phyloP scores from a whole-genome alignment of 2,329 filamentous ascomycete genomes.

The Alternaria burnsii region DNA sequence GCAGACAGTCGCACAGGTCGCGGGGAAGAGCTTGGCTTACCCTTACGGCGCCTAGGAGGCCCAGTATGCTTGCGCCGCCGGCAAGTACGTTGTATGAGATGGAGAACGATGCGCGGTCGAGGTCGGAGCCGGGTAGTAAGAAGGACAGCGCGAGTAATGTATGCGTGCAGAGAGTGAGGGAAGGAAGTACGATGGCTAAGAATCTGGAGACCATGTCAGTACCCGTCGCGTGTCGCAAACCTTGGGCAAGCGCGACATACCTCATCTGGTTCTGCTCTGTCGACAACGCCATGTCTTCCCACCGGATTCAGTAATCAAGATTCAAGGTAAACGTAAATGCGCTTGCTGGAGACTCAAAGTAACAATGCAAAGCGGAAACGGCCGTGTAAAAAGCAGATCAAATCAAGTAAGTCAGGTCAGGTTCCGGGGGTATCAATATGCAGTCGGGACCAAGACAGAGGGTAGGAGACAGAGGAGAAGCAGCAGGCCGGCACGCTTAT shows the following conservation, averaged over 20 bases:
- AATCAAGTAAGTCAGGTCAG: slow-evolving; percentile 1
- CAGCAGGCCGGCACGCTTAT: neutral
- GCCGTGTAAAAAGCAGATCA: slow-evolving; percentile 5
- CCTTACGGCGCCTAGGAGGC: slow-evolving; percentile 55
- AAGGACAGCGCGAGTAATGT: slow-evolving; percentile 35
- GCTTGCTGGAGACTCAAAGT: neutral
- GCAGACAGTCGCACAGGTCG: neutral
- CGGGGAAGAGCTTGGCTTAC: slow-evolving; percentile 40
- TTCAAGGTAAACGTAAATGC: neutral
- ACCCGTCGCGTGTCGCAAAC: neutral
- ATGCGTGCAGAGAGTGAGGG: slow-evolving; percentile 39
- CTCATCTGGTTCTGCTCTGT: slow-evolving; percentile 18
- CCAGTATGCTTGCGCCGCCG: slow-evolving; percentile 51
- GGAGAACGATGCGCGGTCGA: slow-evolving; percentile 45
- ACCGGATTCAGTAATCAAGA: neutral
- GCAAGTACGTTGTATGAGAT: slow-evolving; percentile 53
- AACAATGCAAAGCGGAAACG: neutral
- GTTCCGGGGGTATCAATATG: slow-evolving; percentile 1
- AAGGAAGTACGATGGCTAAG: slow-evolving; percentile 39
- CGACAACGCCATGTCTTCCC: slow-evolving; percentile 5
- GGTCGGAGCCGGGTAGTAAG: slow-evolving; percentile 31
- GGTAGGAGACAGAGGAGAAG: neutral
- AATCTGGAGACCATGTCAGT: slow-evolving; percentile 27
- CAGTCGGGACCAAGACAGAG: neutral
- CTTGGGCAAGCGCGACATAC: slow-evolving; percentile 9